Conservation (phyloP, 2,329 filamentous ascomycete species). For the Huntiella bhutanensis region DNA sequence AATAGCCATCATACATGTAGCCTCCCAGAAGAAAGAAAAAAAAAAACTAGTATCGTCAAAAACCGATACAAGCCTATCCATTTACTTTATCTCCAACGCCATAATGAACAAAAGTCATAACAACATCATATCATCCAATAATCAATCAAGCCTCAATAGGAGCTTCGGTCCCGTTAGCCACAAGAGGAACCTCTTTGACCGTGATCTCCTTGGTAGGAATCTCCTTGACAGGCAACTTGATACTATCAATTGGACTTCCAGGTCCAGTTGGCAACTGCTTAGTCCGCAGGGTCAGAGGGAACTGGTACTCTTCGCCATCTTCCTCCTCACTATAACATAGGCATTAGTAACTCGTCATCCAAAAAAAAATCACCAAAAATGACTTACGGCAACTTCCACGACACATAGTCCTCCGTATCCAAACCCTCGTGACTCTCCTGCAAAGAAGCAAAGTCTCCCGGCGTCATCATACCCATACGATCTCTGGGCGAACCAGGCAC, state of each 20-base stretch:
- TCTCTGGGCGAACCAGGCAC: constrained; percentile 86
- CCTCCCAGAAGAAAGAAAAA: too few relatives aligned
- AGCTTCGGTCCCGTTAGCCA: constrained; percentile 1
- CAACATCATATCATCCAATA: too few relatives aligned
- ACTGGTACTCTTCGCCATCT: constrained; percentile 56
- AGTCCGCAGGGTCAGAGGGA: constrained; percentile 37
- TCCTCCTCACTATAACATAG: constrained; percentile 56
- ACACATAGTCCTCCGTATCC: constrained; percentile 91
- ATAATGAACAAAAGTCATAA: too few relatives aligned
- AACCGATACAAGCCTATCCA: too few relatives aligned
- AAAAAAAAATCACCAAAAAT: constrained; percentile 1
- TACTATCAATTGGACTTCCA: constrained; percentile 11
- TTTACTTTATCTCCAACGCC: too few relatives aligned
- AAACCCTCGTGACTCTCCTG: constrained; percentile 88
- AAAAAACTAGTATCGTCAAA: too few relatives aligned
- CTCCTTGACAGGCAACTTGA: constrained; percentile 7
- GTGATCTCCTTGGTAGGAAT: constrained; percentile 9
- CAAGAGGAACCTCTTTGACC: background rate
- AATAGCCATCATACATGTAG: too few relatives aligned
- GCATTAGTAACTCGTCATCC: constrained; percentile 13
- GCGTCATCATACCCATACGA: constrained; percentile 93
- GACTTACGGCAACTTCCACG: constrained; percentile 94
- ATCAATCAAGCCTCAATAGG: background rate
- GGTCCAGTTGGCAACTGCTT: constrained; percentile 25
- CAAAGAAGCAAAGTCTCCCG: constrained; percentile 88